These are phyloP conservation scores for Globisporangium rhizosaccharum DNA, from an alignment of 352 stramenopile genomes.

Conservation along the genomic window DNA sequence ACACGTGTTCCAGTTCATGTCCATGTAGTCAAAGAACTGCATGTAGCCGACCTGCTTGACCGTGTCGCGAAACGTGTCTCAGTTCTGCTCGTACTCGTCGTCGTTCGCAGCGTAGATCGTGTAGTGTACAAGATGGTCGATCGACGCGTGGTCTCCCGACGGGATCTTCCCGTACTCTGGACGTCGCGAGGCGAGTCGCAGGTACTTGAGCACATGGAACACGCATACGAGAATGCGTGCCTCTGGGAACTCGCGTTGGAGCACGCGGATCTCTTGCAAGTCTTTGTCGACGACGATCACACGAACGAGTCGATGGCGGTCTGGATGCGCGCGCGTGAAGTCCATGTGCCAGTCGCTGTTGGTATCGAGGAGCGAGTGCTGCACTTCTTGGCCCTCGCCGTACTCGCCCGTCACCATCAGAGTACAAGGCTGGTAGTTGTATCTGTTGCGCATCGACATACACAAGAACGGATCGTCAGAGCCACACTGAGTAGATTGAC, in stretches of 20 bases:
- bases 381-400: constrained; percentile 7
- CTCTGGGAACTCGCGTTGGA: constrained; percentile 9
- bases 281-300: constrained; percentile 27
- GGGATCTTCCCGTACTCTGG: constrained; percentile 16
- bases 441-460: no score
- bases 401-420: constrained; percentile 19
- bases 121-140: constrained; percentile 8
- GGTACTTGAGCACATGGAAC: constrained; percentile 25
- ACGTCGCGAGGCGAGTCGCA: constrained; percentile 4
- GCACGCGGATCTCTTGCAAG: constrained; percentile 21
- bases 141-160: not conserved
- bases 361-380: constrained; percentile 15
- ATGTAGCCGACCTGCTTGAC: not conserved
- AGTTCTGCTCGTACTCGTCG: constrained; percentile 8
- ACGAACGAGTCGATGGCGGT: constrained; percentile 1
- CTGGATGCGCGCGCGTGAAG: constrained; percentile 16
- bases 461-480: no score
- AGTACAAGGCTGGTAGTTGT: constrained; percentile 20
- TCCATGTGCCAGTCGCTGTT: constrained; percentile 24
- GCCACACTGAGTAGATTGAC: no score
- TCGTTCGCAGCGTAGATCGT: constrained; percentile 11
- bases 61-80: not conserved
- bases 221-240: constrained; percentile 16
- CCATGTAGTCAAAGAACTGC: constrained; percentile 18
- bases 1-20: constrained; percentile 21